These are phyloP conservation scores for Syncephalastrum contaminatum DNA, from an alignment of 371 early-diverging fungal genomes.

Conservation along the genomic window DNA sequence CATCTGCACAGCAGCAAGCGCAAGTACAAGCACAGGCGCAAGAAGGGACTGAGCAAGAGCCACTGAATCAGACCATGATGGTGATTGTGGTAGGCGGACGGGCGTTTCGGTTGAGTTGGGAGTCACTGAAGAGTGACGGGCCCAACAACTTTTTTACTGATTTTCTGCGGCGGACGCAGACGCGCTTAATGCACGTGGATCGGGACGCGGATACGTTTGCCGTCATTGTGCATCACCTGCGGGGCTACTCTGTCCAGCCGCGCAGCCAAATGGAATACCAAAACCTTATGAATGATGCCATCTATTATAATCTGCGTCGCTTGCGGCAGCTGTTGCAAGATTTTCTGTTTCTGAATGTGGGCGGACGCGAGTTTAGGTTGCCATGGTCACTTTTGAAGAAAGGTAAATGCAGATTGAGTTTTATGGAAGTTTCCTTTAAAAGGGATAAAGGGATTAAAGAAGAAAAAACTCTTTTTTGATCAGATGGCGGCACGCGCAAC, in stretches of 20 bases:
- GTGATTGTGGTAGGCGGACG: slow-evolving; percentile 45
- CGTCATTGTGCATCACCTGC: slow-evolving; percentile 56
- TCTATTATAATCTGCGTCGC: slow-evolving; percentile 51
- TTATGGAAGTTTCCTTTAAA: background rate
- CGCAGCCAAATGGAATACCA: slow-evolving; percentile 49
- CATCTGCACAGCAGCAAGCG: background rate
- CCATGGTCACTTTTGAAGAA: slow-evolving; percentile 39
- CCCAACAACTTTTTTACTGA: slow-evolving; percentile 46
- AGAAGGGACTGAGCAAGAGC: slow-evolving; percentile 11
- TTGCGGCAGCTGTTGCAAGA: slow-evolving; percentile 45
- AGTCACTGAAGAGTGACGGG: slow-evolving; percentile 49
- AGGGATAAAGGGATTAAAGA: background rate
- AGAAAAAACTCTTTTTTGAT: background rate
- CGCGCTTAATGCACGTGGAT: slow-evolving; percentile 53
- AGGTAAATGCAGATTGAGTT: slow-evolving; percentile 18
- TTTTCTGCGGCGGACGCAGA: slow-evolving; percentile 30
- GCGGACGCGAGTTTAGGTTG: slow-evolving; percentile 42
- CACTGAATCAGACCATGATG: slow-evolving; percentile 33
- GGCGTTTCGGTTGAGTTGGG: slow-evolving; percentile 45
- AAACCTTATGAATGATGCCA: slow-evolving; percentile 50
- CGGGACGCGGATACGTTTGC: slow-evolving; percentile 58
- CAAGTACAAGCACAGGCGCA: background rate
- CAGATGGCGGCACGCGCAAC: slow-evolving; percentile 33
- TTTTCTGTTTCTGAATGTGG: slow-evolving; percentile 45
- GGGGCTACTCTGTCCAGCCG: slow-evolving; percentile 59